Evolutionary conservation across 345 rosid species (phyloP), one percentile per base, ranked within the genome.

Genomic region (Eucalyptus decipiens): DNA sequence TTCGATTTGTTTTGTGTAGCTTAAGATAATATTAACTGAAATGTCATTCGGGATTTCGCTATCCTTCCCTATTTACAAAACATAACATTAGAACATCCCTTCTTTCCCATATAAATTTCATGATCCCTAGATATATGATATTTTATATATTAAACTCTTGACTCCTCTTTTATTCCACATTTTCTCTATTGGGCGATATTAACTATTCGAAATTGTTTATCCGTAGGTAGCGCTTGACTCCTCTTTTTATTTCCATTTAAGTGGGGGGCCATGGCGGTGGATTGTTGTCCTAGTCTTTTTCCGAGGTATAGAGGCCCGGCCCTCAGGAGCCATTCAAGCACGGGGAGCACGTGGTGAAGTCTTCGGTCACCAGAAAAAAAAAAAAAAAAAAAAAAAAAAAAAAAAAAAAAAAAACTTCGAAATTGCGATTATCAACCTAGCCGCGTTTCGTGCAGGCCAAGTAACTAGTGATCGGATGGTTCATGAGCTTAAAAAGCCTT

Each of bases 1-100:
- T 30, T 30, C 30, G 9, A 2, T 62, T 62, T 0, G 0, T 62
- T 62, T 62, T n/a, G 17, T 28, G 3, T 62, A 28, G 23, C 80
- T 69, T 34, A 69, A 69, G 80, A 32, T 32, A 9, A 69, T 17
- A 67, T 32, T 9, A 9, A 9, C 23, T 9, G 11, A 32, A 34
- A 69, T 69, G 24, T 34, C 43, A 69, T 69, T 69, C 0, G 0
- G 3, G 42, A 69, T 69, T 69, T 32, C 2, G 2, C 42, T 18
- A 69, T 69, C 80, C 11, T 69, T 17, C 40, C 80, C 80, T 17
- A 32, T 32, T 8, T 69, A 69, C 80, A 34, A 69, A 17, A 69
- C 80, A 8, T 67, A 34, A 69, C 42, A 19, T 69, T 9, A 69
- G 11, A 21, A 69, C 42, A 34, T 34, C 24, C 11, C 40, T 17